Base-by-base conservation (phyloP, 805 yeast genomes). In the Lipomyces spencermartinsiae region DNA sequence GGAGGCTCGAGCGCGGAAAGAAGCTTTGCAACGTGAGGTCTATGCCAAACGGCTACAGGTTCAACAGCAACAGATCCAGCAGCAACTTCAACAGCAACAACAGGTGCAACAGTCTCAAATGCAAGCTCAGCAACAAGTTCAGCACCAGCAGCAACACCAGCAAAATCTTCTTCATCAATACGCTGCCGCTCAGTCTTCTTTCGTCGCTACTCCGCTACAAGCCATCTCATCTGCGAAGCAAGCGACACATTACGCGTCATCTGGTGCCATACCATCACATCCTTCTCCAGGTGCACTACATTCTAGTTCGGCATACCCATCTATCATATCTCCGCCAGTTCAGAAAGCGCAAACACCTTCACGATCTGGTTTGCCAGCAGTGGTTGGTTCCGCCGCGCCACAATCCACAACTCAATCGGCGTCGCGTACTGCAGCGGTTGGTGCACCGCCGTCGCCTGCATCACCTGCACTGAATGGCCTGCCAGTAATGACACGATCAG, bases 1-100 rank as follows among this genome's bases (percentile, higher is more conserved):
- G 8, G 69, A 61, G 14, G 73, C 69, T 39, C 66, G 67, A 34
- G 71, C 71, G n/a, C 71, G 72, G 16, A 62, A 68, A 22, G 69
- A 67, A 25, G 63, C 59, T n/a, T 25, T 51, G n/a, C 71, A 69
- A 22, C 64, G 70, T 10, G 69, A 69, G 9, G 64, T 53, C 5
- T 62, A 69, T 16, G 57, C 61, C 19, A 66, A 66, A 43, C 71
- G 72, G 22, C 54, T 63, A 19, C 73, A 70, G 49, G 55, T 62
- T 39, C 71, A 68, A 59, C 73, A 68, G 55, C 71, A 66, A 49
- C 66, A 60, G 37, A 60, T 62, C 25, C 65, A 59, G 59, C 71
- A 68, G 43, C 71, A 68, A 54, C 54, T 66, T n/a, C 59, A 58
- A 25, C 68, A 62, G 34, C 64, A 59, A 29, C 71, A 59, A 19